Conservation (phyloP, 2,329 filamentous ascomycete species). For the Rutstroemia sydowiana region DNA sequence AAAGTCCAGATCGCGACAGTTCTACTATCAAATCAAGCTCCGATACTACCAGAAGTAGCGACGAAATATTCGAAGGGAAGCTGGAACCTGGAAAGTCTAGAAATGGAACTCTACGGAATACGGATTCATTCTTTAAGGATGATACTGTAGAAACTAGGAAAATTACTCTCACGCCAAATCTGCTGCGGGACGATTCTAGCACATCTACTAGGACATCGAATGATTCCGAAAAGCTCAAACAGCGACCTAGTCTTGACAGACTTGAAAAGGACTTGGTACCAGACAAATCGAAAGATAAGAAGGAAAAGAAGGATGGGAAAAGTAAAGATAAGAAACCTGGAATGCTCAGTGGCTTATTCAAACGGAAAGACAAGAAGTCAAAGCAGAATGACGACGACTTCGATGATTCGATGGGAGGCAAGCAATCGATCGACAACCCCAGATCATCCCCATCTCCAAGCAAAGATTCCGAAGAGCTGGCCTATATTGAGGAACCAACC, state of each 20-base stretch:
- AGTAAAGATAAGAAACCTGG: slow-evolving; percentile 41
- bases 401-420: slow-evolving; percentile 26
- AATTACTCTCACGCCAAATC: slow-evolving; percentile 89
- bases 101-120: slow-evolving; percentile 82
- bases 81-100: slow-evolving; percentile 57
- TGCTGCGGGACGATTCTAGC: slow-evolving; percentile 72
- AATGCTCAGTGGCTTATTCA: slow-evolving; percentile 57
- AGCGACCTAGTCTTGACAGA: slow-evolving; percentile 65
- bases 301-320: slow-evolving; percentile 54
- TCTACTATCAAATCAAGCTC: slow-evolving; percentile 23
- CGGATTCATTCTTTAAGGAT: slow-evolving; percentile 96
- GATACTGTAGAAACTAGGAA: slow-evolving; percentile 93
- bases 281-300: slow-evolving; percentile 65
- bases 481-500: slow-evolving; percentile 20
- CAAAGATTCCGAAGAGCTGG: slow-evolving; percentile 29
- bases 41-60: slow-evolving; percentile 46
- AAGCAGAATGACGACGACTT: slow-evolving; percentile 48
- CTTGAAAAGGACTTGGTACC: slow-evolving; percentile 60
- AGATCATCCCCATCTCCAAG: slow-evolving; percentile 26
- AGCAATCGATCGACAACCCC: slow-evolving; percentile 38
- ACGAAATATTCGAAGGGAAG: slow-evolving; percentile 57
- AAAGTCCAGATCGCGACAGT: slow-evolving; percentile 18
- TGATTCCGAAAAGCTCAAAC: slow-evolving; percentile 43
- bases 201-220: slow-evolving; percentile 34
- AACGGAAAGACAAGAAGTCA: slow-evolving; percentile 39